These are phyloP conservation scores for Piloderma croceum DNA, from an alignment of 768 basidiomycete genomes.

Conservation along the genomic window DNA sequence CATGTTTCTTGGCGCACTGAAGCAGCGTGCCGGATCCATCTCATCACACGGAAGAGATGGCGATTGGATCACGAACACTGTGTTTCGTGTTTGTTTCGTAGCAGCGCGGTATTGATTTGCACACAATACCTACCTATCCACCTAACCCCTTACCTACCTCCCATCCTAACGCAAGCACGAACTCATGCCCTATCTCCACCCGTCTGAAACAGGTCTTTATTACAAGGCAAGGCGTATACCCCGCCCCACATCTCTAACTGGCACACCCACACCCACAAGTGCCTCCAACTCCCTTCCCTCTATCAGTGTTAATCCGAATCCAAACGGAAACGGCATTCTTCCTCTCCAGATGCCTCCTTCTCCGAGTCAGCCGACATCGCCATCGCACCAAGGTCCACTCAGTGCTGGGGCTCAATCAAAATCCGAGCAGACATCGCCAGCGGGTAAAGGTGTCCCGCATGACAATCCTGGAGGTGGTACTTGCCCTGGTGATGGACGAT, in stretches of 20 bases:
- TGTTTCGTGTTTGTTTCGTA: conserved; percentile 18
- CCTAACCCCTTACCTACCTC: conserved; percentile 8
- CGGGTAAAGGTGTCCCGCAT: conserved; percentile 17
- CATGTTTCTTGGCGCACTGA: no score
- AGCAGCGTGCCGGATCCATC: no score
- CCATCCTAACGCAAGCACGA: conserved; percentile 8
- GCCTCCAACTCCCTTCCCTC: conserved; percentile 21
- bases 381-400: conserved; percentile 20
- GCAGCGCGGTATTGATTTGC: conserved; percentile 17
- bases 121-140: neutral
- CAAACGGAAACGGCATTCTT: conserved; percentile 33
- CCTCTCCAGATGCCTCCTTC: conserved; percentile 22
- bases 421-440: conserved; percentile 6
- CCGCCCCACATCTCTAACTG: conserved; percentile 58
- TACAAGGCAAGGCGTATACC: conserved; percentile 77
- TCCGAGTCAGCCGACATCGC: conserved; percentile 14
- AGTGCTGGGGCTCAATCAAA: conserved; percentile 13
- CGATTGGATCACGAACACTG: no score
- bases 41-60: no score
- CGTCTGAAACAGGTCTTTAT: conserved; percentile 60
- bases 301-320: conserved; percentile 29
- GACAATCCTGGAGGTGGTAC: conserved; percentile 47
- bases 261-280: conserved; percentile 31
- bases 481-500: conserved; percentile 98
- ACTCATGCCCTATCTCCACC: conserved; percentile 5